A percentile compares a stretch with the other conserved stretches of the same genome.
phyloP scores from a whole-genome alignment of 345 rosid species.

The Euphorbia peplus region DNA sequence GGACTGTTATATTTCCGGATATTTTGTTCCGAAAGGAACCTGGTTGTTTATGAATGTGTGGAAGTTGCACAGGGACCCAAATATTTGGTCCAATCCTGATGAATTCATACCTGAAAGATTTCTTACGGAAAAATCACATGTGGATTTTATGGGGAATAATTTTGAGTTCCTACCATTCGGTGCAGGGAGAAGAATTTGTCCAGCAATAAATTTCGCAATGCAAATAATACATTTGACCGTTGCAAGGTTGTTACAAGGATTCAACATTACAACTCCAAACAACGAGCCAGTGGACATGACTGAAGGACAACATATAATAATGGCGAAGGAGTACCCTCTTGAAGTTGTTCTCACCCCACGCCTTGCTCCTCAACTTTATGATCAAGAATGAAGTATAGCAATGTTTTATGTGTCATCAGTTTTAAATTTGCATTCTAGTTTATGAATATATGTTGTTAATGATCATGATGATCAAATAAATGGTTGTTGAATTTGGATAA shows the following conservation, averaged over 20 bases:
- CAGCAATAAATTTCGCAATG: conserved; percentile 1
- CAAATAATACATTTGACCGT: not conserved
- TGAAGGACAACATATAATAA: not conserved
- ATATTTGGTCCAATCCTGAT: conserved; percentile 1
- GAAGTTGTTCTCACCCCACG: conserved; percentile 1
- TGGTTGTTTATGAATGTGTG: not conserved
- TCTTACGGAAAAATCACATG: not conserved
- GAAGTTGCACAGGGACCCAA: conserved; percentile 14
- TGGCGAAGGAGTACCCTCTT: not conserved
- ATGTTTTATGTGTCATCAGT: too few species aligned
- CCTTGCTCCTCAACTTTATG: conserved; percentile 5
- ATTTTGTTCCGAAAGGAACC: conserved; percentile 7
- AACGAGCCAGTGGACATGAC: conserved; percentile 4
- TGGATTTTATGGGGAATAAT: conserved; percentile 4
- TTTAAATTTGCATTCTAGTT: too few species aligned
- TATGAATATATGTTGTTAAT: too few species aligned
- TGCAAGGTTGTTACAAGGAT: conserved; percentile 11
- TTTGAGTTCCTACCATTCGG: conserved; percentile 10
- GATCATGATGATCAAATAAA: too few species aligned
- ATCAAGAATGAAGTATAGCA: not conserved
- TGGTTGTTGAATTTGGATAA: too few species aligned
- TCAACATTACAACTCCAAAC: not conserved
- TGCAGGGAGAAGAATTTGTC: conserved; percentile 12
- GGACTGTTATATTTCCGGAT: not conserved
- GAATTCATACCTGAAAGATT: conserved; percentile 9